Percentiles rank a stretch among this genome's conserved stretches.
Evolutionary conservation across 2,329 filamentous ascomycete genomes (phyloP).

Genomic region (Colletotrichum agaves): DNA sequence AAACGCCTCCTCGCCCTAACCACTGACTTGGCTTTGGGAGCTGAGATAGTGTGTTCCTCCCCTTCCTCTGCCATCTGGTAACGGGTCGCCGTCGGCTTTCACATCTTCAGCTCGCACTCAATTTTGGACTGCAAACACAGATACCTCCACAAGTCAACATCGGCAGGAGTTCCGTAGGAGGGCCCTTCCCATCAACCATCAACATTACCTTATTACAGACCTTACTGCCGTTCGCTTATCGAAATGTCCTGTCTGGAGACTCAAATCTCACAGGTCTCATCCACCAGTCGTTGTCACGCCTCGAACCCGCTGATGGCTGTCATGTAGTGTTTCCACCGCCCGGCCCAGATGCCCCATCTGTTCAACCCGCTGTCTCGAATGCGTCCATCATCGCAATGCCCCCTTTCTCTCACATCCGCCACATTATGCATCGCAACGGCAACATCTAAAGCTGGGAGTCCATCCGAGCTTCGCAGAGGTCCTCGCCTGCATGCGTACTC

Average conservation of each 20-base stretch:
- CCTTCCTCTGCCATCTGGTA: background rate
- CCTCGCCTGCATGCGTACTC: background rate
- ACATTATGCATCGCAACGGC: slow-evolving; percentile 12
- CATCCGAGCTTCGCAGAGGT: slow-evolving; percentile 15
- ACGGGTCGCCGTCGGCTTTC: too few species aligned
- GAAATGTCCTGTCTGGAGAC: slow-evolving; percentile 10
- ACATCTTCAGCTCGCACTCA: too few species aligned
- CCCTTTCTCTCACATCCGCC: slow-evolving; percentile 11
- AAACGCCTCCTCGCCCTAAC: slow-evolving; percentile 28
- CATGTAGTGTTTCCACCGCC: slow-evolving; percentile 23
- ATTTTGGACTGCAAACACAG: too few species aligned
- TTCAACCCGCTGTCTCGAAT: slow-evolving; percentile 28
- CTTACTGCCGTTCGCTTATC: background rate
- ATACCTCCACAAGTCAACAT: background rate
- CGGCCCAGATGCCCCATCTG: slow-evolving; percentile 24
- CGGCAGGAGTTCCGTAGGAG: slow-evolving; percentile 2
- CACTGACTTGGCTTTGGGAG: slow-evolving; percentile 33
- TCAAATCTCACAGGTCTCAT: slow-evolving; percentile 11
- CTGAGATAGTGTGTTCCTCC: background rate
- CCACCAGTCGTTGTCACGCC: background rate
- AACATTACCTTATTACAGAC: slow-evolving; percentile 6
- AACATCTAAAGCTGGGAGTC: slow-evolving; percentile 1
- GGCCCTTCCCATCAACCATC: slow-evolving; percentile 3
- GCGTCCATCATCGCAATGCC: slow-evolving; percentile 15
- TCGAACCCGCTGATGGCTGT: slow-evolving; percentile 7